phyloP scores from a whole-genome alignment of 2,329 filamentous ascomycete genomes.

The Ophiocordyceps camponoti-saundersi region DNA sequence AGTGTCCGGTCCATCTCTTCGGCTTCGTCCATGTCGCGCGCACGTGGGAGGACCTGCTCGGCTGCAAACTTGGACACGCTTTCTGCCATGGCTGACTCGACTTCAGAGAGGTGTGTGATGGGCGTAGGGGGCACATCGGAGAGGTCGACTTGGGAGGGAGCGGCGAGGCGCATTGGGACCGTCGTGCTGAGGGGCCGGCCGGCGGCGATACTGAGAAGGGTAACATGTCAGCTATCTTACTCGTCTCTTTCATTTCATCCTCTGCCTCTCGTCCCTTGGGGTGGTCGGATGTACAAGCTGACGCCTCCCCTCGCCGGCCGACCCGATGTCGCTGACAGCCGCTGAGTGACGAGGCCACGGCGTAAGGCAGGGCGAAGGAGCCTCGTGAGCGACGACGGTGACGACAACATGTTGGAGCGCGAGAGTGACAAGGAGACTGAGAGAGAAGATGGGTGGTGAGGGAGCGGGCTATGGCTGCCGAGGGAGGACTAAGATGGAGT shows the following conservation, averaged over 20 bases:
- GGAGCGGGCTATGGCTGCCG: not conserved
- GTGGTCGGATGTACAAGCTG: not conserved
- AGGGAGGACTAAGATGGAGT: not conserved
- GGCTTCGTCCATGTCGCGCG: conserved; percentile 92
- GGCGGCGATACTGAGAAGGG: not conserved
- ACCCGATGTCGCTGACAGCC: not conserved
- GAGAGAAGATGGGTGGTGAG: not conserved
- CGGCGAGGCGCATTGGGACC: conserved; percentile 25
- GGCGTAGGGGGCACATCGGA: conserved; percentile 73
- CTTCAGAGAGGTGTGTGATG: conserved; percentile 83
- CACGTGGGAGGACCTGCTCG: conserved; percentile 77
- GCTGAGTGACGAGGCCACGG: conserved; percentile 11
- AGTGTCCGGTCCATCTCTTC: conserved; percentile 81
- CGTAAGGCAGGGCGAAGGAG: conserved; percentile 33
- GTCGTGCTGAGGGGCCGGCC: not conserved
- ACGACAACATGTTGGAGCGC: conserved; percentile 3
- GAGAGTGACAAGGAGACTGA: not conserved
- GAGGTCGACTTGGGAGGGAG: conserved; percentile 33
- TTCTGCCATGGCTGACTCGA: conserved; percentile 77
- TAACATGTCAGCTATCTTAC: not conserved
- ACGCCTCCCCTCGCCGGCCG: not conserved
- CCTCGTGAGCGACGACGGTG: conserved; percentile 29
- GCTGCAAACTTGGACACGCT: conserved; percentile 80
- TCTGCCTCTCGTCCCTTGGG: not conserved
- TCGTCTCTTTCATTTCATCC: not conserved